phyloP scores from a whole-genome alignment of 2,329 filamentous ascomycete species.

The Penicillium sp. region DNA sequence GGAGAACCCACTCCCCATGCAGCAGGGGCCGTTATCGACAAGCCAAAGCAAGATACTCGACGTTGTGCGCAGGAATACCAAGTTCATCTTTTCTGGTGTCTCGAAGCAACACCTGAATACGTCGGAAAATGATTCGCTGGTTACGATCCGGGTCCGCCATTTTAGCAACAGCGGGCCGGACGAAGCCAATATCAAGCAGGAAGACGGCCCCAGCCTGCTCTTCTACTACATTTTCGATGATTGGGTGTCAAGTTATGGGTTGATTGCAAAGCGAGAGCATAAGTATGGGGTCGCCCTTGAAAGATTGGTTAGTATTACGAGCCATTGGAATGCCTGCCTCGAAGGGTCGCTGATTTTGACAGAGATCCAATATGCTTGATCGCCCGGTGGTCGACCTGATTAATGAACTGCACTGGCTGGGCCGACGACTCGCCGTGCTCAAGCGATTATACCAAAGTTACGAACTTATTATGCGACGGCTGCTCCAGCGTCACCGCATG shows the following conservation, averaged over 20 bases:
- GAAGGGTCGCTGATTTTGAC: constrained; percentile 6
- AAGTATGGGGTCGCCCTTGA: constrained; percentile 48
- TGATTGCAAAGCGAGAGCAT: constrained; percentile 55
- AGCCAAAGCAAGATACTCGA: constrained; percentile 27
- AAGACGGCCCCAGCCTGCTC: constrained; percentile 56
- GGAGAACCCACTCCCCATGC: constrained; percentile 53
- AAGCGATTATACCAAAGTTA: constrained; percentile 60
- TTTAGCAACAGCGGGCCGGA: constrained; percentile 29
- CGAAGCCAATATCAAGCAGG: constrained; percentile 35
- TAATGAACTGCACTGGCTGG: constrained; percentile 54
- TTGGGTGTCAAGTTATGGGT: constrained; percentile 58
- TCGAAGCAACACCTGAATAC: constrained; percentile 49
- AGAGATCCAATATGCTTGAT: constrained; percentile 54
- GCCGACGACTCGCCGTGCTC: constrained; percentile 56
- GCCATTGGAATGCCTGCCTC: neutral
- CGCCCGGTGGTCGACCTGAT: constrained; percentile 45
- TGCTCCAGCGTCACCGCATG: constrained; percentile 50
- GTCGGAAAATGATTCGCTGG: constrained; percentile 47
- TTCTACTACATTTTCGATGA: constrained; percentile 66
- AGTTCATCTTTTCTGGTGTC: constrained; percentile 58
- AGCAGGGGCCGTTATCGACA: constrained; percentile 28
- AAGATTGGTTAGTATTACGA: constrained; percentile 40
- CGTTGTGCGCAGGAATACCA: constrained; percentile 52
- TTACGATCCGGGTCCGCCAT: constrained; percentile 45
- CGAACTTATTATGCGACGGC: constrained; percentile 56